Evolutionary conservation across 176 grass and related monocot genomes (phyloP).

Genomic region (Raddia distichophylla): DNA sequence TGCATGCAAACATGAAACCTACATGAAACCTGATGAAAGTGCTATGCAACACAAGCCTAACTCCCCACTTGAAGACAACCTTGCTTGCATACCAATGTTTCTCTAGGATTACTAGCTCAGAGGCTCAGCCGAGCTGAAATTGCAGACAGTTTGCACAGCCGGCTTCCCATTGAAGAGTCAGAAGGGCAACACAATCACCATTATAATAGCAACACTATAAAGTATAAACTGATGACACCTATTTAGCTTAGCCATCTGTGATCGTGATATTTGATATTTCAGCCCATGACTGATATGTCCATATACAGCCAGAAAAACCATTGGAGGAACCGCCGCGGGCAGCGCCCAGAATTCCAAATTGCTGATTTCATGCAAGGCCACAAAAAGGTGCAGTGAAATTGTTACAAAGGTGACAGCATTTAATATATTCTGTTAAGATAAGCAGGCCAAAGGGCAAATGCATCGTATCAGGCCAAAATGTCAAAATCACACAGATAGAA

Average conservation of each 20-base stretch:
- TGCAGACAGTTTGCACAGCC: slow-evolving; percentile 14
- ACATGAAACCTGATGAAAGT: neutral
- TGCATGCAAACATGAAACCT: neutral
- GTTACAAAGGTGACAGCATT: neutral
- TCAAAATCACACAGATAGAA: neutral
- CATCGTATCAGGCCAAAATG: neutral
- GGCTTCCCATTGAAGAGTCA: slow-evolving; percentile 7
- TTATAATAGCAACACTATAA: neutral
- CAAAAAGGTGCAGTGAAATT: neutral
- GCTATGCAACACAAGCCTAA: neutral
- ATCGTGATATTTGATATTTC: too few relatives aligned
- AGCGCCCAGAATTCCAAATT: neutral
- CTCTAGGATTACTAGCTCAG: neutral
- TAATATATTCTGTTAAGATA: neutral
- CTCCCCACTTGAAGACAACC: too few relatives aligned
- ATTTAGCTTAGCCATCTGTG: neutral
- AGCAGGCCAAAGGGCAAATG: neutral
- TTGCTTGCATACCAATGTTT: neutral
- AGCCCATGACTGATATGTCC: neutral
- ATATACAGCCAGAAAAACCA: slow-evolving; percentile 3
- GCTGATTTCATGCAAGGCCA: slow-evolving; percentile 24
- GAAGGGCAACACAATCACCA: neutral
- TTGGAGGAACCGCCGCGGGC: slow-evolving; percentile 18
- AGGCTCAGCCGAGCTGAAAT: neutral
- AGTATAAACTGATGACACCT: neutral